Base-by-base conservation (phyloP, 1,139 yeast species). In the Trichomonascaceae sp. region DNA sequence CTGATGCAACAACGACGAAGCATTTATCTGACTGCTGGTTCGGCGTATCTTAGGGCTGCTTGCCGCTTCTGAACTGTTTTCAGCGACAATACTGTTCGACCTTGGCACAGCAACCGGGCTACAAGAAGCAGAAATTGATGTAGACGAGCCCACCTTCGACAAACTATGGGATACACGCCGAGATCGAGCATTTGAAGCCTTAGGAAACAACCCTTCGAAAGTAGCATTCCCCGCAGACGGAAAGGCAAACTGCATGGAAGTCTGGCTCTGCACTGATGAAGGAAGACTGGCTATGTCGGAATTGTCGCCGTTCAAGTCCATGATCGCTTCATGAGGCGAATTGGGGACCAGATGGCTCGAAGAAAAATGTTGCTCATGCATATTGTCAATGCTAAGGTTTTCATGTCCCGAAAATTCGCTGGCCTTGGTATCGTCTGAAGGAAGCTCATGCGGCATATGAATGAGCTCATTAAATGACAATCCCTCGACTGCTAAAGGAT, bases 401-500 rank as follows among this genome's bases (percentile, higher is more conserved):
- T 15, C 41, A 36, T 36, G 41, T 17, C 41, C 17, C 2, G 41
- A 15, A 15, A n/a, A 15, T 17, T 36, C 41, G 7, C 17, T 13
- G 17, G 41, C 18, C 41, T n/a, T 36, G 8, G 15, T 13, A 15
- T 15, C 41, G 17, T 27, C 24, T 22, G 24, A 4, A 22, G 38
- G 9, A 32, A 32, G 15, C n/a, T 32, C 41, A 36, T 36, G 41
- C 8, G 52, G 52, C 18, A 50, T 43, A 32, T 39, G 19, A 55
- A 56, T 56, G 39, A 53, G 57, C 30, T 60, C 62, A 19, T 51
- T 53, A 41, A 51, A 50, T 13, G 54, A 39, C 19, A 66, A 58
- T 19, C 69, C 69, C 52, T 66, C 69, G 30, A 64, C 56, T n/a
- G 69, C 68, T 49, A 66, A 55, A 19, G 69, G 69, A 51, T 66